Conservation (phyloP, 2,329 filamentous ascomycete species). For the Aspergillus puulaauensis region DNA sequence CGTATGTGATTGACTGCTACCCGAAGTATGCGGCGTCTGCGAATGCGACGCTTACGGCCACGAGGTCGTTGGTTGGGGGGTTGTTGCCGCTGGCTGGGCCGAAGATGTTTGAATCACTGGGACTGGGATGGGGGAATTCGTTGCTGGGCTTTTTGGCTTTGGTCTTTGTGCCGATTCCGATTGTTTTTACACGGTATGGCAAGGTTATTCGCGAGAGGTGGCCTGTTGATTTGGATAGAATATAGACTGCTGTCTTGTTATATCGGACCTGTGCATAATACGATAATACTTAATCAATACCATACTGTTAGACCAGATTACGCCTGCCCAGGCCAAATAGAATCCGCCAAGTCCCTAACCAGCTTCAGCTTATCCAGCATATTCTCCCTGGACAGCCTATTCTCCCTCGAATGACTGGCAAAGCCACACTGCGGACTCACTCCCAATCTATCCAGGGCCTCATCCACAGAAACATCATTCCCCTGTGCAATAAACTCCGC, state of each 20-base stretch:
- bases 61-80: conserved; percentile 56
- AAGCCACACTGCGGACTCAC: conserved; percentile 75
- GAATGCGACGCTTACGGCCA: conserved; percentile 54
- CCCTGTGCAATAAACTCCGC: conserved; percentile 70
- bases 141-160: conserved; percentile 57
- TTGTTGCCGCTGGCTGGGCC: conserved; percentile 62
- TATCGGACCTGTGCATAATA: too few relatives aligned
- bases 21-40: conserved; percentile 48
- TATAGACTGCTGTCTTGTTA: too few relatives aligned
- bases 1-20: conserved; percentile 61
- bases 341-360: conserved; percentile 70
- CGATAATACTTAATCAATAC: too few relatives aligned
- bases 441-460: conserved; percentile 66
- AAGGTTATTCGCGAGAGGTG: conserved; percentile 10
- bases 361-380: conserved; percentile 72
- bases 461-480: conserved; percentile 60
- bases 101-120: conserved; percentile 46
- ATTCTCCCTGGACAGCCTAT: conserved; percentile 65
- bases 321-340: conserved; percentile 63
- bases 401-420: conserved; percentile 71
- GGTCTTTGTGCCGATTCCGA: conserved; percentile 43
- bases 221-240: too few relatives aligned
- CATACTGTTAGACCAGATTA: too few relatives aligned
- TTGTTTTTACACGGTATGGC: conserved; percentile 7
- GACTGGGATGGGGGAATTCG: conserved; percentile 51